Conservation (phyloP, 148 eudicot genomes). For the Cornus kousa region DNA sequence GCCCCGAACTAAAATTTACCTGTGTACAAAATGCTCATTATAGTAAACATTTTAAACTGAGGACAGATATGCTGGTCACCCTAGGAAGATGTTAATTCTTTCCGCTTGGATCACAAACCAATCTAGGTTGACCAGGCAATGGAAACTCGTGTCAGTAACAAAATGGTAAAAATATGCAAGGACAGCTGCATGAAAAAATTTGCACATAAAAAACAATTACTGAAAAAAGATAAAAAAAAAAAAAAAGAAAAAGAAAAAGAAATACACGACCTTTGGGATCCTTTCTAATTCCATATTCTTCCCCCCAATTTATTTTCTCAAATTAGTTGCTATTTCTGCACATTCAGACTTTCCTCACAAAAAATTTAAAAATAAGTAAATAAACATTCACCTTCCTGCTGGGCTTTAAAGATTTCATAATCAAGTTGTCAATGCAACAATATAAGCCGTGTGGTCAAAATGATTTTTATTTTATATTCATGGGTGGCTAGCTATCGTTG, state of each 20-base stretch:
- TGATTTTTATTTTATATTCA: background rate
- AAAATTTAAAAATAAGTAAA: no score
- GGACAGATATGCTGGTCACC: background rate
- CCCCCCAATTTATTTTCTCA: no score
- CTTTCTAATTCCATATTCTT: no score
- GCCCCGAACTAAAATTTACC: slow-evolving; percentile 96
- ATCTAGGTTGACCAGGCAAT: background rate
- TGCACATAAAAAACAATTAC: no score
- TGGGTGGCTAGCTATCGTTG: background rate
- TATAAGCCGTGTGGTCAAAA: background rate
- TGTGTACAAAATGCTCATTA: slow-evolving; percentile 32
- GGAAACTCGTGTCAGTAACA: background rate
- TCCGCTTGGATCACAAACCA: slow-evolving; percentile 1
- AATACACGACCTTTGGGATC: no score
- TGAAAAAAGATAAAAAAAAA: no score
- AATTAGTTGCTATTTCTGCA: no score
- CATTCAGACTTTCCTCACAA: no score
- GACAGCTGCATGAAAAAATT: background rate
- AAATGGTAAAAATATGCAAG: background rate
- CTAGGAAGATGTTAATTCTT: background rate
- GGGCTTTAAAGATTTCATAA: no score
- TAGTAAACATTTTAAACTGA: slow-evolving; percentile 14
- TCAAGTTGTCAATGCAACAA: background rate
- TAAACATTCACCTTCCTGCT: no score
- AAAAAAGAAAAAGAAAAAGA: no score